Conservation (phyloP, 495 filamentous ascomycete species). For the Hypoxylon trugodes region DNA sequence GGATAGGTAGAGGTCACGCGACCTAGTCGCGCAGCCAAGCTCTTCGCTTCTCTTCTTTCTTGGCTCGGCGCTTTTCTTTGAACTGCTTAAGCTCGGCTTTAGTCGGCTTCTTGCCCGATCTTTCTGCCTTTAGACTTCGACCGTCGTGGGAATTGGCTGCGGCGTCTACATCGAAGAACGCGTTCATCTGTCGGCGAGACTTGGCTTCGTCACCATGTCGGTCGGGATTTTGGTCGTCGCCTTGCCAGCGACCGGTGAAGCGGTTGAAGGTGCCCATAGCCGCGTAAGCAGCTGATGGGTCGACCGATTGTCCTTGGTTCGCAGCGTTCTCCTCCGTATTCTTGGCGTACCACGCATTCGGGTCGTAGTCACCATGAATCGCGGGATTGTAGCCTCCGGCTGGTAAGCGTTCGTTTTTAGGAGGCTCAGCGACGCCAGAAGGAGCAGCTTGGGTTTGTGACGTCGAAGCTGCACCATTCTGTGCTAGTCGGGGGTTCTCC, state of each 20-base stretch:
- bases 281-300: slow-evolving; percentile 61
- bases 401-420: slow-evolving; percentile 39
- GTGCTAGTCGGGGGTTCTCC: slow-evolving; percentile 85
- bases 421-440: slow-evolving; percentile 39
- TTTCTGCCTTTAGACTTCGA: slow-evolving; percentile 88
- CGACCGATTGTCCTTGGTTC: slow-evolving; percentile 26
- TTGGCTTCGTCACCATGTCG: slow-evolving; percentile 91
- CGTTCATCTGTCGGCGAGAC: slow-evolving; percentile 85
- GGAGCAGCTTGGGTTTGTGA: slow-evolving; percentile 39
- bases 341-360: slow-evolving; percentile 88
- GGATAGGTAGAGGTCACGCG: too few species aligned
- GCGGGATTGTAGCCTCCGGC: slow-evolving; percentile 90
- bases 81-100: slow-evolving; percentile 83
- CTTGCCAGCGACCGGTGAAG: slow-evolving; percentile 89
- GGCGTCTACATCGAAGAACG: slow-evolving; percentile 97
- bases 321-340: slow-evolving; percentile 43
- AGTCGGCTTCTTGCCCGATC: slow-evolving; percentile 84
- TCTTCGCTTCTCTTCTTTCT: slow-evolving; percentile 92
- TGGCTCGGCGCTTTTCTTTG: slow-evolving; percentile 72
- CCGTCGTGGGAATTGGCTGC: slow-evolving; percentile 94
- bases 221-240: slow-evolving; percentile 62
- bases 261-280: slow-evolving; percentile 85
- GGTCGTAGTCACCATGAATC: slow-evolving; percentile 96
- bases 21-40: slow-evolving; percentile 91
- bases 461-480: slow-evolving; percentile 37